phyloP scores from a whole-genome alignment of 2,329 filamentous ascomycete species.

The Aureobasidium sp. region DNA sequence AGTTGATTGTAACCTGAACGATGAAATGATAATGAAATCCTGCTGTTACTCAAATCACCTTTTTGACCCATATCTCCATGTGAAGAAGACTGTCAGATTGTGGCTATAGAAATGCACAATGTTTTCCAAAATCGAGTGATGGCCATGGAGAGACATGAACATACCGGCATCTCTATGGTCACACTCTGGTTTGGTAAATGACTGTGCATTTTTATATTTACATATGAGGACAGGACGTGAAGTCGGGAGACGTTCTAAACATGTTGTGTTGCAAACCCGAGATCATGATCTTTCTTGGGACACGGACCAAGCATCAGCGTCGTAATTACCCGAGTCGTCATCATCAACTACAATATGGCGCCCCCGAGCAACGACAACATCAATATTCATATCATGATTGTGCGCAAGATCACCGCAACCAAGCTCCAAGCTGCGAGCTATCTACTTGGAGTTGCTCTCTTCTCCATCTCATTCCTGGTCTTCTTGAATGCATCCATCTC shows the following conservation, averaged over 20 bases:
- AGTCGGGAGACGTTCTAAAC: neutral
- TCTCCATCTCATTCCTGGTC: constrained; percentile 83
- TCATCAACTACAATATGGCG: neutral
- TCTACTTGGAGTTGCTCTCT: constrained; percentile 73
- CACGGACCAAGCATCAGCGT: neutral
- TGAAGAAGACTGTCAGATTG: neutral
- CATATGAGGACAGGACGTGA: neutral
- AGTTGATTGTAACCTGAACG: neutral
- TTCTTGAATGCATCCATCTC: constrained; percentile 80
- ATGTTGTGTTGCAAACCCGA: neutral
- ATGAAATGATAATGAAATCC: neutral
- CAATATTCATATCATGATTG: neutral
- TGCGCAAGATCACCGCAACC: constrained; percentile 41
- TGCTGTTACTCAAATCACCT: neutral
- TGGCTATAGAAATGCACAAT: neutral
- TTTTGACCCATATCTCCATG: neutral
- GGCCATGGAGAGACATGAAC: neutral
- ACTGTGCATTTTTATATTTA: neutral
- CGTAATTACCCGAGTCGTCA: neutral
- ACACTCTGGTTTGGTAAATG: neutral
- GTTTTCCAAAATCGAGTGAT: neutral
- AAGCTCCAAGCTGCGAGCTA: constrained; percentile 59
- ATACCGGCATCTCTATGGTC: neutral
- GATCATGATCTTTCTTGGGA: neutral
- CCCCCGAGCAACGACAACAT: neutral